Base-by-base conservation (phyloP, 2,329 filamentous ascomycete genomes). In the Geosmithia morbida region DNA sequence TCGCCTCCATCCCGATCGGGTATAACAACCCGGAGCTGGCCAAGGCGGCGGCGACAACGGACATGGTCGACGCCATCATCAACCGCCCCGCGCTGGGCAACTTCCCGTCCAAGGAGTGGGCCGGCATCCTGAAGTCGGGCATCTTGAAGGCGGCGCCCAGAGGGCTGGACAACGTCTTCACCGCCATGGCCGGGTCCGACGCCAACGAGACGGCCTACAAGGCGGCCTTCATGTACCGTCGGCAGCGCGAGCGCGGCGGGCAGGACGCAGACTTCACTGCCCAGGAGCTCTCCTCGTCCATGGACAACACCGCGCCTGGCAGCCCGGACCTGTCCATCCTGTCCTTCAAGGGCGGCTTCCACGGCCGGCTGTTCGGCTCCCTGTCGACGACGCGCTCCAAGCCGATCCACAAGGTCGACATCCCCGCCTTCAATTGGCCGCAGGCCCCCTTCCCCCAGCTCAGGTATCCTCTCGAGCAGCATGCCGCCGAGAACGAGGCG, bases 141-240 rank as follows among this genome's bases (percentile, higher is more conserved):
- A 79, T 94, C 51, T 79, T 96, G 55, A 81, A 77, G 58, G 87
- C 86, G 45, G 87, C 88, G 0, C 89, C 88, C 50, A 83, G 83
- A 62, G 88, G 88, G 33, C 69, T 90, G 52, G 69, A 88, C 71
- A 85, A 95, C 65, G 87, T 95, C 56, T 94, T 94, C 69, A 95
- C 88, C 17, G 87, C 83, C 53, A 84, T 87, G 72, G 79, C 87
- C 47, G 88, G 88, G 51, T 94, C 87, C 18, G 88, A 95, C 59
- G 88, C 88, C 66, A 95, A 95, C 68, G 89, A 95, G 70, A 85
- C 86, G 33, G 89, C 89, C 42, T 95, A 87, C 77, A 95, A 95
- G 70, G 88, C 88, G 8, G 88, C 89, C 45, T 95, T 95, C 70
- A 95, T 95, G 82, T 94, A 83, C 75, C 82, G 83, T 59, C 81